Percentiles rank a stretch among this genome's conserved stretches.
Conservation (phyloP, 2,329 filamentous ascomycete genomes). For the Phialophora chinensis region DNA sequence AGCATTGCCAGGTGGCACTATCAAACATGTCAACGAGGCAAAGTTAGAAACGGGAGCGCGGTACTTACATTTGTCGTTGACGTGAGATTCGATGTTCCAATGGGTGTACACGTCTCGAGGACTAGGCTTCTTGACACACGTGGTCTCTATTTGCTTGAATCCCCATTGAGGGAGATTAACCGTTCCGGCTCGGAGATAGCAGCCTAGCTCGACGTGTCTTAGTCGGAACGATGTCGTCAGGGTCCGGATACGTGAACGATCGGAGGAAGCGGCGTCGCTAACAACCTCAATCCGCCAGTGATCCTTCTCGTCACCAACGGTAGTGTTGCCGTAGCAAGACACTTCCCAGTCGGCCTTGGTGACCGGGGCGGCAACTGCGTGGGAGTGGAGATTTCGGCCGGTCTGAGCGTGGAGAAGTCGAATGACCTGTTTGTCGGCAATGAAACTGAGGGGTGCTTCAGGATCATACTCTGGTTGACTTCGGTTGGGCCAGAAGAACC, state of each 20-base stretch:
- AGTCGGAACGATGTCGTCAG: constrained; percentile 92
- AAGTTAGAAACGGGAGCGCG: neutral
- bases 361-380: constrained; percentile 84
- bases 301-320: constrained; percentile 94
- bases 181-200: constrained; percentile 93
- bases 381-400: constrained; percentile 95
- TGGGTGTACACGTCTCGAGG: constrained; percentile 93
- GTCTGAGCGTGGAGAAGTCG: constrained; percentile 94
- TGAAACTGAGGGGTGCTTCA: constrained; percentile 72
- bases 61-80: constrained; percentile 85
- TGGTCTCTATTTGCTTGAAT: constrained; percentile 99
- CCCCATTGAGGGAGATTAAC: constrained; percentile 98
- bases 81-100: constrained; percentile 97
- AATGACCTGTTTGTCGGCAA: constrained; percentile 77
- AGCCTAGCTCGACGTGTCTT: constrained; percentile 79
- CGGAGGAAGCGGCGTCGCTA: constrained; percentile 82
- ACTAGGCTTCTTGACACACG: constrained; percentile 91
- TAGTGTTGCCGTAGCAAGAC: constrained; percentile 93
- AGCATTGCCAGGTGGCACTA: constrained; percentile 86
- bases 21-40: constrained; percentile 42
- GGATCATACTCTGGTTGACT: constrained; percentile 73
- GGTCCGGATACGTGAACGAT: constrained; percentile 84
- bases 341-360: constrained; percentile 92
- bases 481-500: constrained; percentile 98
- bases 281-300: constrained; percentile 96